phyloP scores from a whole-genome alignment of 176 grass and related monocot genomes.

The Oryza punctata region DNA sequence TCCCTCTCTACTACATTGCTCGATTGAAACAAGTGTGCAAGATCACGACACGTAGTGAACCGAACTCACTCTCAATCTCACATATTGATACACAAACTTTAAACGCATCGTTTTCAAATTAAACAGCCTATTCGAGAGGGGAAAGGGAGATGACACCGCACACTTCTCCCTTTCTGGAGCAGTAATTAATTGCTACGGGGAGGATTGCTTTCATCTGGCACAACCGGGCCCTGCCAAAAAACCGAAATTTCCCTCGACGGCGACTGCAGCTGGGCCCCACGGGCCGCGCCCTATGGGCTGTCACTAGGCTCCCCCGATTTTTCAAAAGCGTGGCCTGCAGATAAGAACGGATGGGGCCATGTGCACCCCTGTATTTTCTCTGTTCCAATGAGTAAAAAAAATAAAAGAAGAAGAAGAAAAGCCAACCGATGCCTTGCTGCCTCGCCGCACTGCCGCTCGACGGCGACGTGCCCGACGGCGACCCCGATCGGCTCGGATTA shows the following conservation, averaged over 20 bases:
- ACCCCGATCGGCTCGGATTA: not conserved
- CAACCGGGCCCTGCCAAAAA: not conserved
- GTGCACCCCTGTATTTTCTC: not conserved
- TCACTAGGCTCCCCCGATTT: not conserved
- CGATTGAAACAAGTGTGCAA: not conserved
- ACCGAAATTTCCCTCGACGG: constrained; percentile 11
- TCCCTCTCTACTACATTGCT: not conserved
- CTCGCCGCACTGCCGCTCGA: not conserved
- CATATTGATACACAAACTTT: not conserved
- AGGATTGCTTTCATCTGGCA: not conserved
- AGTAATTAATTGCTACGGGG: not conserved
- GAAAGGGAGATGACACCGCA: not conserved
- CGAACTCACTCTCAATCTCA: not conserved
- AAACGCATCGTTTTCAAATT: not conserved
- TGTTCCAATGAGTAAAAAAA: constrained; percentile 16
- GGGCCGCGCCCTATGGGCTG: not conserved
- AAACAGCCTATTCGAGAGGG: not conserved
- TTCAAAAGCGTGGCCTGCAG: constrained; percentile 18
- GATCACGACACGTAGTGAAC: not conserved
- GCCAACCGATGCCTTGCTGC: not conserved
- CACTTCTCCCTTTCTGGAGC: not conserved
- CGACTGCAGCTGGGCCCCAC: not conserved
- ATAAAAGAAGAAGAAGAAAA: not conserved
- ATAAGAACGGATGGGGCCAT: constrained; percentile 3
- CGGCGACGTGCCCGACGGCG: constrained; percentile 18